These are phyloP conservation scores for Cladophialophora yegresii DNA, from an alignment of 2,329 filamentous ascomycete genomes.

Conservation along the genomic window DNA sequence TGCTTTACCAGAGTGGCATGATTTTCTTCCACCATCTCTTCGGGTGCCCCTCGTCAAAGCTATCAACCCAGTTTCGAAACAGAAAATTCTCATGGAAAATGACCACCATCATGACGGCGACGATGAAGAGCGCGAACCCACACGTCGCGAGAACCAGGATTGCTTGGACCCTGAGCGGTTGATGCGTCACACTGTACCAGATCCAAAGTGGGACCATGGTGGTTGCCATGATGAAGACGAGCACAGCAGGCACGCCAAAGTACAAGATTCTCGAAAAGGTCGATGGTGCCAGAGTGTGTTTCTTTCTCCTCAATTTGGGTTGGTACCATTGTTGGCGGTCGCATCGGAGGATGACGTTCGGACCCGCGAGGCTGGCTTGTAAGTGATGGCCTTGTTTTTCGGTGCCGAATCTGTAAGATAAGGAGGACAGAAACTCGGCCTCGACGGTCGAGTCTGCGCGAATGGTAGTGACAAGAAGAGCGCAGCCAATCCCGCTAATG, in stretches of 20 bases:
- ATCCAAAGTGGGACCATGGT: background rate
- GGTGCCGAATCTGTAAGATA: background rate
- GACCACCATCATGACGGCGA: background rate
- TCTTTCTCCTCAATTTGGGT: background rate
- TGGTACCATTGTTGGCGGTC: background rate
- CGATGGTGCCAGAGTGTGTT: background rate
- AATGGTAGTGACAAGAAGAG: background rate
- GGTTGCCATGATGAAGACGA: background rate
- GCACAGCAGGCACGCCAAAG: background rate
- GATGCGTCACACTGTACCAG: background rate
- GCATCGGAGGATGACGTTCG: background rate
- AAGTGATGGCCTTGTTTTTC: background rate
- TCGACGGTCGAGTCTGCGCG: background rate
- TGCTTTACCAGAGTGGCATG: background rate
- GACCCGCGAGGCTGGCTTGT: background rate
- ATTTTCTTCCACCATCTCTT: background rate
- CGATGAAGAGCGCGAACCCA: background rate
- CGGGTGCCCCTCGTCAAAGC: background rate
- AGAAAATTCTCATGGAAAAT: background rate
- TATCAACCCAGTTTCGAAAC: background rate
- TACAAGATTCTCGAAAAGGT: background rate
- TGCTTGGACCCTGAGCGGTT: background rate
- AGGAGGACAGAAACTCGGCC: background rate
- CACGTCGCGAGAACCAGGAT: background rate
- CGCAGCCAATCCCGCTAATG: background rate